Percentiles rank a stretch among this genome's conserved stretches.
Conservation (phyloP, 148 eudicot genomes). For the Rhododendron mucronatum region DNA sequence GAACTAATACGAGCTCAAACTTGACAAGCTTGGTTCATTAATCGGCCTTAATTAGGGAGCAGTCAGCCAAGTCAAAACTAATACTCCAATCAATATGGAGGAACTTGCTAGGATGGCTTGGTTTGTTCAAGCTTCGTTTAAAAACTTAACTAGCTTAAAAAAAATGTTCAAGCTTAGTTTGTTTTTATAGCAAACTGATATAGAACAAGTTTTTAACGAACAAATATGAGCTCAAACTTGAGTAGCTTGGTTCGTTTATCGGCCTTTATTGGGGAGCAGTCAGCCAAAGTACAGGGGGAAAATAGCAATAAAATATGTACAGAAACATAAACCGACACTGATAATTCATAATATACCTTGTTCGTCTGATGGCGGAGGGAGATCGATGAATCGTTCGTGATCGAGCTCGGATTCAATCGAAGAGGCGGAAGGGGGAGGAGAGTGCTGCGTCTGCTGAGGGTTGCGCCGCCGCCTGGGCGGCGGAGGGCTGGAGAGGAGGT, state of each 20-base stretch:
- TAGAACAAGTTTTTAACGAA: no score
- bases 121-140: no score
- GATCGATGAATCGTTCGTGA: slow-evolving; percentile 68
- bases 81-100: no score
- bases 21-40: no score
- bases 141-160: background rate
- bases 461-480: slow-evolving; percentile 49
- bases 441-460: slow-evolving; percentile 13
- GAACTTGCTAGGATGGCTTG: no score
- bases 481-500: slow-evolving; percentile 73
- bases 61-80: no score
- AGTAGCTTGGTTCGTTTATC: no score
- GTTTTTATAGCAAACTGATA: no score
- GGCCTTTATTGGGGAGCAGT: background rate
- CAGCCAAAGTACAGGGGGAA: background rate
- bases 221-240: no score
- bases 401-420: slow-evolving; percentile 55
- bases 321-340: background rate
- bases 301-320: background rate
- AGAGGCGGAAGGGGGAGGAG: slow-evolving; percentile 22
- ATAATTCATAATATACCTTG: slow-evolving; percentile 33
- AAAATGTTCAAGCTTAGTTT: no score
- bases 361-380: slow-evolving; percentile 33
- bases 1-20: no score
- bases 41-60: no score